These are phyloP conservation scores for Ophiognomonia clavigignenti-juglandacearum DNA, from an alignment of 2,329 filamentous ascomycete genomes.

Conservation along the genomic window DNA sequence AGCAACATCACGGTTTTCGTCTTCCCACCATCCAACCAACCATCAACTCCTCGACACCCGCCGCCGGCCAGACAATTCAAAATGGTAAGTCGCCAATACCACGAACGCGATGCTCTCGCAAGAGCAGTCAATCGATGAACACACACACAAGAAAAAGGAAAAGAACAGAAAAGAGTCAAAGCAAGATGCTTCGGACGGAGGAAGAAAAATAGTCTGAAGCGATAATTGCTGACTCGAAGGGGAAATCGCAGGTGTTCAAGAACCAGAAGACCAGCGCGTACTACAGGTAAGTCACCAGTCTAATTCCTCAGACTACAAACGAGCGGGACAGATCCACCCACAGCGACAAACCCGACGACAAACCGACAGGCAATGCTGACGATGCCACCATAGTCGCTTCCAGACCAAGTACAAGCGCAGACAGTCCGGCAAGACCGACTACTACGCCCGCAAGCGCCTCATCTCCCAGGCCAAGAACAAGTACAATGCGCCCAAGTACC, in stretches of 20 bases:
- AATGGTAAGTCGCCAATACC: conserved; percentile 58
- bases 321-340: background rate
- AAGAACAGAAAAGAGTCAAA: conserved; percentile 57
- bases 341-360: background rate
- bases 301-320: background rate
- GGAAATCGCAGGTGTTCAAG: conserved; percentile 74
- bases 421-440: conserved; percentile 96
- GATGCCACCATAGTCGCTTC: conserved; percentile 65
- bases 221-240: conserved; percentile 99
- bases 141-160: conserved; percentile 9
- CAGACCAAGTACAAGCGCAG: conserved; percentile 99
- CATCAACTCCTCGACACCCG: conserved; percentile 29
- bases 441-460: conserved; percentile 99
- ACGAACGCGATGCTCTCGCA: conserved; percentile 2
- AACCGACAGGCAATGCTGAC: conserved; percentile 3
- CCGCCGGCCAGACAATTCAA: conserved; percentile 51
- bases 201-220: conserved; percentile 70
- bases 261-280: conserved; percentile 96
- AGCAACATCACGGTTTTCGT: background rate
- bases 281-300: conserved; percentile 74
- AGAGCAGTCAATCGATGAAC: conserved; percentile 1
- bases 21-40: no score
- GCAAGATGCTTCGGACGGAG: conserved; percentile 97
- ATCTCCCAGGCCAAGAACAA: conserved; percentile 99
- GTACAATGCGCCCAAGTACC: conserved; percentile 99